Percentiles rank a stretch among this genome's conserved stretches.
Conservation (phyloP, 148 eudicot species). For the Nyssa sinensis region DNA sequence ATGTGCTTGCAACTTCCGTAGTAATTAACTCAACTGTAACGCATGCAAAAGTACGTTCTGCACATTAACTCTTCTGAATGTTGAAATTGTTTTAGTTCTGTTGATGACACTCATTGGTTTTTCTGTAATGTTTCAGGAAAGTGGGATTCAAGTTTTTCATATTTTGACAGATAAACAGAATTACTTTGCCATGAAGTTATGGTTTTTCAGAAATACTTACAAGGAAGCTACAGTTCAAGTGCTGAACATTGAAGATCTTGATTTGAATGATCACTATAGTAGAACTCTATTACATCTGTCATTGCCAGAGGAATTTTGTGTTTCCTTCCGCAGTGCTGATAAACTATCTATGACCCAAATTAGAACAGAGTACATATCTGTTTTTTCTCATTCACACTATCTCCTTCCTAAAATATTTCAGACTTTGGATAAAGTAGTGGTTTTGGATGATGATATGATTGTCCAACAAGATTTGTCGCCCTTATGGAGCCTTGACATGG, state of each 20-base stretch:
- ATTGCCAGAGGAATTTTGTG: conserved; percentile 73
- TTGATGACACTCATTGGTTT: conserved; percentile 16
- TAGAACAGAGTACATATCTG: conserved; percentile 64
- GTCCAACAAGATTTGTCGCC: conserved; percentile 81
- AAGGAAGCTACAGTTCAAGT: conserved; percentile 74
- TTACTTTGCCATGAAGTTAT: conserved; percentile 81
- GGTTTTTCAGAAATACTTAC: conserved; percentile 68
- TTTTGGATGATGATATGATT: conserved; percentile 84
- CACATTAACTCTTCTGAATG: conserved; percentile 1
- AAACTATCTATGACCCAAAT: conserved; percentile 38
- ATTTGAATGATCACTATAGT: conserved; percentile 27
- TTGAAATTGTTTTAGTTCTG: neutral
- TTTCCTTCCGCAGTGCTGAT: conserved; percentile 56
- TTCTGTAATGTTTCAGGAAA: conserved; percentile 51
- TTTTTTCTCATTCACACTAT: conserved; percentile 81
- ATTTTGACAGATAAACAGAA: conserved; percentile 78
- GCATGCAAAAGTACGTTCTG: conserved; percentile 65
- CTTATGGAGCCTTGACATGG: conserved; percentile 76
- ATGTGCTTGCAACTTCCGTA: conserved; percentile 79
- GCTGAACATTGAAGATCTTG: conserved; percentile 70
- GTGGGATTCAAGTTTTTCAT: conserved; percentile 82
- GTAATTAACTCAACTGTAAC: conserved; percentile 85
- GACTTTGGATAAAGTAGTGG: conserved; percentile 65
- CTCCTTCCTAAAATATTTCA: conserved; percentile 70
- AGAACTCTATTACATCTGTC: conserved; percentile 35